Evolutionary conservation across 1,284 basidiomycete genomes (phyloP).

Genomic region (Bothia castanella): DNA sequence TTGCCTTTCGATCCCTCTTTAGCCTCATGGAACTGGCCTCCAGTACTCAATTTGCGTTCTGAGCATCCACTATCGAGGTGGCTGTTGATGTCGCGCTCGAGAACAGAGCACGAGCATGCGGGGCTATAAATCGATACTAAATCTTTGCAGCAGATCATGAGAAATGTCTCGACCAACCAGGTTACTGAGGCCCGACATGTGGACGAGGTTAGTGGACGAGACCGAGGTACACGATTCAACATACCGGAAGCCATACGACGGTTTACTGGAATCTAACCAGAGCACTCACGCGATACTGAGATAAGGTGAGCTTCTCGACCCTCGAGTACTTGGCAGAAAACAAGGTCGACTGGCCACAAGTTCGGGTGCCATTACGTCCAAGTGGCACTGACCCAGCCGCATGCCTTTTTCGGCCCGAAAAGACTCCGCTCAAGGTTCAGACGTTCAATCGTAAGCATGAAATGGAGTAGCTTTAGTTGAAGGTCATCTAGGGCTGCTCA

Average conservation of each 20-base stretch:
- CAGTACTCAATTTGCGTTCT: slow-evolving; percentile 15
- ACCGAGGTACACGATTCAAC: neutral
- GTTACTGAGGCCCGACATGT: slow-evolving; percentile 16
- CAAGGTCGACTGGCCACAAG: too few relatives aligned
- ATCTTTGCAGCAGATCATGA: neutral
- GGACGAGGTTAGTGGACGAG: neutral
- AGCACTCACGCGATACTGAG: too few relatives aligned
- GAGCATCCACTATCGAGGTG: slow-evolving; percentile 48
- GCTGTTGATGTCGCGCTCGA: slow-evolving; percentile 43
- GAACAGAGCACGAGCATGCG: slow-evolving; percentile 41
- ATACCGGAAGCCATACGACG: slow-evolving; percentile 21
- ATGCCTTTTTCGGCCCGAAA: too few relatives aligned
- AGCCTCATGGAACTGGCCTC: neutral
- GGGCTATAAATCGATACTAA: slow-evolving; percentile 35
- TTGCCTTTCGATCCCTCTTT: slow-evolving; percentile 20
- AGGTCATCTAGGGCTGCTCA: too few relatives aligned
- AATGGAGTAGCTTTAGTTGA: too few relatives aligned
- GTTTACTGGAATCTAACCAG: neutral
- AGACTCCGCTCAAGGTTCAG: neutral
- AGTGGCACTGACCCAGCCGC: too few relatives aligned
- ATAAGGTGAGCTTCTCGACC: too few relatives aligned
- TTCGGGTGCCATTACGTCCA: too few relatives aligned
- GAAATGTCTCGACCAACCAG: slow-evolving; percentile 21
- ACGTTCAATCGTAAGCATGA: too few relatives aligned
- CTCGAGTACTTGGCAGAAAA: too few relatives aligned